Evolutionary conservation across 2,329 filamentous ascomycete genomes (phyloP).

Genomic region (Chaetothyriales sp.): DNA sequence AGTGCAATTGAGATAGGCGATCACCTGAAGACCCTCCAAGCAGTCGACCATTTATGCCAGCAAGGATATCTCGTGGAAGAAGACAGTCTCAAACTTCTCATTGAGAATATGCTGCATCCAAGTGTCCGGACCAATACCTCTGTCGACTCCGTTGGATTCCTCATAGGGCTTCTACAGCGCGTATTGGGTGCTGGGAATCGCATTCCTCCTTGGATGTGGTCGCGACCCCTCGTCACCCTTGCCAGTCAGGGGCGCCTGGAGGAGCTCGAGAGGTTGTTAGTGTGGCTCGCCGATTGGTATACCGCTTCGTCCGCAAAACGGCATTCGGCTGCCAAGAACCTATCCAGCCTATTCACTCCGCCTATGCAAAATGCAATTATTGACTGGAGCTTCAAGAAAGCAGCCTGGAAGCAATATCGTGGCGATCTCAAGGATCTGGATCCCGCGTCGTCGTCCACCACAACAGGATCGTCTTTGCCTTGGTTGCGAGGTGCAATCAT

Average conservation of each 20-base stretch:
- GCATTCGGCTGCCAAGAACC: constrained; percentile 19
- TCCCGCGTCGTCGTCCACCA: background rate
- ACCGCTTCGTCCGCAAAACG: constrained; percentile 16
- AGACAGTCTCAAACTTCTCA: background rate
- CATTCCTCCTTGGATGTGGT: background rate
- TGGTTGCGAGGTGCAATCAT: constrained; percentile 13
- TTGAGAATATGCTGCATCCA: background rate
- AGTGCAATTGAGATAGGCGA: constrained; percentile 25
- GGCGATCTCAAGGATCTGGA: background rate
- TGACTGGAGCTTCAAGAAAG: constrained; percentile 33
- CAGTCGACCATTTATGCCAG: constrained; percentile 2
- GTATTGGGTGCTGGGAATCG: background rate
- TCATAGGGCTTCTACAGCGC: background rate
- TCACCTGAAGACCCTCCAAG: constrained; percentile 19
- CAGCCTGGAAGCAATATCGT: background rate
- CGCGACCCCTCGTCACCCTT: background rate
- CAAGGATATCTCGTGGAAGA: background rate
- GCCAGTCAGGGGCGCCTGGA: constrained; percentile 24
- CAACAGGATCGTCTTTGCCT: constrained; percentile 3
- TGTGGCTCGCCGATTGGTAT: constrained; percentile 28
- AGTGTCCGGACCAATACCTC: background rate
- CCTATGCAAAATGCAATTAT: constrained; percentile 35
- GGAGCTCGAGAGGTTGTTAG: constrained; percentile 36
- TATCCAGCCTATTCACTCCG: constrained; percentile 30
- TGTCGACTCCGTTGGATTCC: background rate